A percentile compares a stretch with the other conserved stretches of the same genome.
phyloP scores from a whole-genome alignment of 2,329 filamentous ascomycete genomes.

The Trichoderma harzianum region DNA sequence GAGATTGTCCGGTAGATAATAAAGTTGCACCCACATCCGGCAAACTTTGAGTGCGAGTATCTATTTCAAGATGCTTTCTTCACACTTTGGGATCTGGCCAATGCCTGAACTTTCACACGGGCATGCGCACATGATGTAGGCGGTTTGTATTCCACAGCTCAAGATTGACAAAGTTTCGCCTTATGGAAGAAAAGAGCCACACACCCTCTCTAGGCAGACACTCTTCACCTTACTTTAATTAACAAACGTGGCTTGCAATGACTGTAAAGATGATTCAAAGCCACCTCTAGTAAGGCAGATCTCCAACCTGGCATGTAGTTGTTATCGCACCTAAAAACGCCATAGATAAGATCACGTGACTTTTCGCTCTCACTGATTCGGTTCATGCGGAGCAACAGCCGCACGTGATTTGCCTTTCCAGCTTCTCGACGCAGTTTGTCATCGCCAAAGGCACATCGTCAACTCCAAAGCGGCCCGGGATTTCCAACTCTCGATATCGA shows the following conservation, averaged over 20 bases:
- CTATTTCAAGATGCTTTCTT: background rate
- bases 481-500: conserved; percentile 31
- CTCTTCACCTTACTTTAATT: background rate
- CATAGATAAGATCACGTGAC: conserved; percentile 16
- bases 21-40: background rate
- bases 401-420: conserved; percentile 18
- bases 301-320: background rate
- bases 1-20: background rate
- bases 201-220: background rate
- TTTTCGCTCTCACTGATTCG: background rate
- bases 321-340: background rate
- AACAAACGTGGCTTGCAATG: background rate
- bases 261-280: background rate
- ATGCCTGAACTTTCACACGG: background rate
- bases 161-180: background rate
- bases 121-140: background rate
- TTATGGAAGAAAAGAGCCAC: background rate
- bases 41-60: background rate
- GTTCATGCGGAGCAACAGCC: conserved; percentile 13
- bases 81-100: background rate
- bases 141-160: background rate
- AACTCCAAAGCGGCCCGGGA: conserved; percentile 18
- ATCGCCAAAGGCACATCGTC: conserved; percentile 19
- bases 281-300: too few species aligned
- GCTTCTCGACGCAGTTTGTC: conserved; percentile 24